Evolutionary conservation across 352 stramenopile species (phyloP).

Genomic region (Phytophthora meadii): DNA sequence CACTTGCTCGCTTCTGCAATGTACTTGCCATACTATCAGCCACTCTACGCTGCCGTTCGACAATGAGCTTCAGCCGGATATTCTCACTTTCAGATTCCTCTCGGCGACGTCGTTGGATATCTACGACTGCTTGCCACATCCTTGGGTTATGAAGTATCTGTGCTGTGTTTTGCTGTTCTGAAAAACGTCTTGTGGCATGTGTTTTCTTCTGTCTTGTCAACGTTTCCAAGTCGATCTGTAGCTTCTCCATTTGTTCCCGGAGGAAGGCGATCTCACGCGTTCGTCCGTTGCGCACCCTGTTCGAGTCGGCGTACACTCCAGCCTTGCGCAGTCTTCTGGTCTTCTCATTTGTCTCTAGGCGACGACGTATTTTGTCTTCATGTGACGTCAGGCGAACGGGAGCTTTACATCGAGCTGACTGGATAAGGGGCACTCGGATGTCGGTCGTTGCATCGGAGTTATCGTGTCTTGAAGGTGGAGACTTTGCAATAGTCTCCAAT

Average conservation of each 20-base stretch:
- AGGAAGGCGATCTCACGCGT: constrained; percentile 46
- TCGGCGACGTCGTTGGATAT: constrained; percentile 32
- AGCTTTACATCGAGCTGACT: constrained; percentile 26
- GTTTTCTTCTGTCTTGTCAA: constrained; percentile 7
- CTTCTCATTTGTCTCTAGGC: constrained; percentile 24
- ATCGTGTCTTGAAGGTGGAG: neutral
- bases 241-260: constrained; percentile 38
- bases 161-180: neutral
- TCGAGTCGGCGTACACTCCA: constrained; percentile 34
- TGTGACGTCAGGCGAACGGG: constrained; percentile 10
- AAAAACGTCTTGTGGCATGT: neutral
- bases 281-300: constrained; percentile 31
- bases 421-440: constrained; percentile 3
- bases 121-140: constrained; percentile 27
- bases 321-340: constrained; percentile 17
- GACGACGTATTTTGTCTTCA: constrained; percentile 12
- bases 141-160: constrained; percentile 1
- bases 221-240: constrained; percentile 20
- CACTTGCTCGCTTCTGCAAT: constrained; percentile 13
- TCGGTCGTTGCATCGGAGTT: neutral
- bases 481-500: neutral
- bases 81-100: constrained; percentile 47
- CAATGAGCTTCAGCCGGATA: constrained; percentile 44
- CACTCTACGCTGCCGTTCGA: constrained; percentile 35
- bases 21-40: constrained; percentile 11